Evolutionary conservation across 108 stramenopile species (phyloP).

Genomic region (Skeletonema potamos): DNA sequence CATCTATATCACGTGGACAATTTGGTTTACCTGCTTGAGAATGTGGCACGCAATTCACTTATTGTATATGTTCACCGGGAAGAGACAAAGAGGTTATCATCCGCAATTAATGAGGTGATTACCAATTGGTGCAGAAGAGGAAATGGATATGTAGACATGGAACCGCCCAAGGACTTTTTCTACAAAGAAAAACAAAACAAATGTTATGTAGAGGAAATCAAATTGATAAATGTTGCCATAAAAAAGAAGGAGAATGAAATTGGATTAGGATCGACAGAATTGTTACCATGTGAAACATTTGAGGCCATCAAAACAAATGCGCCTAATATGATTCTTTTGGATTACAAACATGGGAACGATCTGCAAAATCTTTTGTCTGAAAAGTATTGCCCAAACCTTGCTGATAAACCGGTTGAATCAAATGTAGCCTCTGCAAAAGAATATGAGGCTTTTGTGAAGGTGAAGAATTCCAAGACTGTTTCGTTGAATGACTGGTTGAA

Average conservation of each 20-base stretch:
- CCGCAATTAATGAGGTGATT: conserved; percentile 6
- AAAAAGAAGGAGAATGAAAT: neutral
- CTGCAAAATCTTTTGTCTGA: conserved; percentile 10
- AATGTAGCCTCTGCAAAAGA: neutral
- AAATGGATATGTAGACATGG: neutral
- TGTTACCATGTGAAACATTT: conserved; percentile 17
- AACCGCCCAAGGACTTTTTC: neutral
- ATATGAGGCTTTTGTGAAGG: neutral
- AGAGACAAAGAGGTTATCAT: conserved; percentile 7
- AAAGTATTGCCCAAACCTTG: conserved; percentile 10
- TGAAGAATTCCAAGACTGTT: neutral
- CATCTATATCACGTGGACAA: neutral
- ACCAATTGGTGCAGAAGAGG: neutral
- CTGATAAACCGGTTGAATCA: neutral
- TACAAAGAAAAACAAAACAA: neutral
- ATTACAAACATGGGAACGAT: conserved; percentile 9
- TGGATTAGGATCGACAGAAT: neutral
- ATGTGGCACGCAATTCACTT: neutral
- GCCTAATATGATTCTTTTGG: conserved; percentile 20
- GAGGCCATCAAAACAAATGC: conserved; percentile 12
- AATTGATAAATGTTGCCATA: neutral
- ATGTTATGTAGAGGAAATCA: neutral
- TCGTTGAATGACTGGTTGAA: neutral
- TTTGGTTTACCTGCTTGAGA: neutral
- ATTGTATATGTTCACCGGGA: conserved; percentile 24